Evolutionary conservation across 2,329 filamentous ascomycete species (phyloP).

Genomic region (Arthrobotrys musiformis): DNA sequence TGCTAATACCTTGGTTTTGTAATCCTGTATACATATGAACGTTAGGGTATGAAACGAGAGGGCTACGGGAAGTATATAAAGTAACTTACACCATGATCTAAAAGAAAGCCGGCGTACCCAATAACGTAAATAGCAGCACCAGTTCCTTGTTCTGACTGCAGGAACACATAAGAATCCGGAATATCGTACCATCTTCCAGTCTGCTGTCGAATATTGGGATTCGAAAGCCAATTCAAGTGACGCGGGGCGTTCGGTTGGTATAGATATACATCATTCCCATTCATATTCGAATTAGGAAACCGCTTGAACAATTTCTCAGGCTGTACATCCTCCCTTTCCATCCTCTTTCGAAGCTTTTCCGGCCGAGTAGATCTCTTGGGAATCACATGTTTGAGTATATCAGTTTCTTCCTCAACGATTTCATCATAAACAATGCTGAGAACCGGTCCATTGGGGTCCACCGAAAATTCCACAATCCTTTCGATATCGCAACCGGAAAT

Average conservation of each 20-base stretch:
- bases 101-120: not conserved
- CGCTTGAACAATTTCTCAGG: conserved; percentile 3
- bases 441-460: not conserved
- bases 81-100: conserved; percentile 9
- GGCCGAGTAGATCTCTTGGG: not conserved
- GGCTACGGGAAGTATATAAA: not conserved
- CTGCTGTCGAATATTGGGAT: conserved; percentile 11
- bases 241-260: conserved; percentile 1
- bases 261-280: conserved; percentile 4
- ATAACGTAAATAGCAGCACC: conserved; percentile 8
- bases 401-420: not conserved
- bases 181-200: conserved; percentile 22
- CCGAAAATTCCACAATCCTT: not conserved
- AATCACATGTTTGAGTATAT: not conserved
- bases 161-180: conserved; percentile 16
- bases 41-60: not conserved
- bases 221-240: conserved; percentile 26
- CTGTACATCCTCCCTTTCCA: not conserved
- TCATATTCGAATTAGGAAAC: conserved; percentile 9
- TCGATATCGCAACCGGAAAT: conserved; percentile 6
- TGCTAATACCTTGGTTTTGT: not conserved
- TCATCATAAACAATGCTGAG: conserved; percentile 24
- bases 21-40: conserved; percentile 5
- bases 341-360: not conserved
- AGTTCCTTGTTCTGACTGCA: not conserved